Conservation (phyloP, 1,139 yeast genomes). For the Suhomyces guaymorum region DNA sequence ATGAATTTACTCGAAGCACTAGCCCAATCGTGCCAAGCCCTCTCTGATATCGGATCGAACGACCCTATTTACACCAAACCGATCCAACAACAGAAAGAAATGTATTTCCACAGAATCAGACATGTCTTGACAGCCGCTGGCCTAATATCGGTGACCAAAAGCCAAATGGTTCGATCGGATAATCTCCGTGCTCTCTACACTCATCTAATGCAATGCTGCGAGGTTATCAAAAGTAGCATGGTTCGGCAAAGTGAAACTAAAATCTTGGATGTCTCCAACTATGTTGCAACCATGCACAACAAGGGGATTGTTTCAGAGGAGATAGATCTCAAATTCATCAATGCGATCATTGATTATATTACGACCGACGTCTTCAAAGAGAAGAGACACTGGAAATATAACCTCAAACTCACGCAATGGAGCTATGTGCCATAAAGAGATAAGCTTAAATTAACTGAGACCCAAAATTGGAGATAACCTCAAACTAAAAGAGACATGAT, state of each 20-base stretch:
- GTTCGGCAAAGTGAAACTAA: slow-evolving; percentile 2
- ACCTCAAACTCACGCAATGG: slow-evolving; percentile 23
- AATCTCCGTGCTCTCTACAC: slow-evolving; percentile 18
- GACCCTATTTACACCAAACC: slow-evolving; percentile 6
- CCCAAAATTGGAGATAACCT: too few relatives aligned
- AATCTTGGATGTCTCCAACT: slow-evolving; percentile 8
- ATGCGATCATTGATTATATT: slow-evolving; percentile 30
- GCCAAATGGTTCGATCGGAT: slow-evolving; percentile 23
- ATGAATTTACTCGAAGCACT: slow-evolving; percentile 25
- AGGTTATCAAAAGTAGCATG: slow-evolving; percentile 5
- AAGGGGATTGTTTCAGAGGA: slow-evolving; percentile 18
- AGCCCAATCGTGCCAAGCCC: slow-evolving; percentile 10
- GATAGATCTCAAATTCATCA: slow-evolving; percentile 24
- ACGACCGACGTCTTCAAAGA: slow-evolving; percentile 21
- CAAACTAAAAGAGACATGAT: too few relatives aligned
- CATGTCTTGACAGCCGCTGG: slow-evolving; percentile 15
- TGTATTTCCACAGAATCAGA: slow-evolving; percentile 12
- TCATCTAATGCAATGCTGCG: slow-evolving; percentile 21
- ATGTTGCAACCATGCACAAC: slow-evolving; percentile 4
- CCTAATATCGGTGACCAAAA: slow-evolving; percentile 26
- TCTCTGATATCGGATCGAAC: not conserved
- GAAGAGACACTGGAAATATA: slow-evolving; percentile 27
- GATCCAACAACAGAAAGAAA: slow-evolving; percentile 5
- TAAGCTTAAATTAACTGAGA: too few relatives aligned
- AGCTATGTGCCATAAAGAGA: too few relatives aligned